These are phyloP conservation scores for Pseudogymnoascus sp. DNA, from an alignment of 2,329 filamentous ascomycete species.

Conservation along the genomic window DNA sequence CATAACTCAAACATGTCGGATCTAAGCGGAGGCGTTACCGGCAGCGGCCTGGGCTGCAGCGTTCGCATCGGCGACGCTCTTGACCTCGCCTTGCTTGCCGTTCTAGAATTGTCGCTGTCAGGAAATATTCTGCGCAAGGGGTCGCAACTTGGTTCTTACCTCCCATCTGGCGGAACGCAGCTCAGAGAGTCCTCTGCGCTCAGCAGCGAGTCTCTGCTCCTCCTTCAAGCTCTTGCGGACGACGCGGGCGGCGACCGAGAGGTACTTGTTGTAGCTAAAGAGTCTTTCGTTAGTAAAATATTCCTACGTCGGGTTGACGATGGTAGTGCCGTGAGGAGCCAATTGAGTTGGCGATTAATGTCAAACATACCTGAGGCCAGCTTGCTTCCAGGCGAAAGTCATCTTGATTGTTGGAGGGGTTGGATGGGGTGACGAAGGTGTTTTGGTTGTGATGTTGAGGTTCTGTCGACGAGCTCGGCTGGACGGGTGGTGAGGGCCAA, in stretches of 20 bases:
- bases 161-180: constrained; percentile 90
- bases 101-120: constrained; percentile 48
- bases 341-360: constrained; percentile 11
- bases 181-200: constrained; percentile 84
- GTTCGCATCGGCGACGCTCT: constrained; percentile 58
- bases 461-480: constrained; percentile 16
- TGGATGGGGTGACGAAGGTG: constrained; percentile 14
- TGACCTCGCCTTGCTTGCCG: constrained; percentile 87
- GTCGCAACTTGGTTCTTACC: constrained; percentile 48
- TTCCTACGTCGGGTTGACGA: constrained; percentile 8
- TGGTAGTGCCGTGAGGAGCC: constrained; percentile 16
- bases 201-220: constrained; percentile 74
- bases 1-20: constrained; percentile 3
- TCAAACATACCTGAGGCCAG: constrained; percentile 59
- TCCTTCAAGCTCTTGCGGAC: constrained; percentile 97
- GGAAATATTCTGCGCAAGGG: constrained; percentile 13
- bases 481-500: constrained; percentile 8
- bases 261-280: constrained; percentile 97
- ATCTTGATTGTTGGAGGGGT: constrained; percentile 40
- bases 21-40: constrained; percentile 18
- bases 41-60: constrained; percentile 23
- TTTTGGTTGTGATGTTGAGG: constrained; percentile 15
- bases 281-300: constrained; percentile 28
- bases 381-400: constrained; percentile 97
- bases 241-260: constrained; percentile 86